These are phyloP conservation scores for Tolypocladium cylindrosporum DNA, from an alignment of 2,329 filamentous ascomycete genomes.

Conservation along the genomic window DNA sequence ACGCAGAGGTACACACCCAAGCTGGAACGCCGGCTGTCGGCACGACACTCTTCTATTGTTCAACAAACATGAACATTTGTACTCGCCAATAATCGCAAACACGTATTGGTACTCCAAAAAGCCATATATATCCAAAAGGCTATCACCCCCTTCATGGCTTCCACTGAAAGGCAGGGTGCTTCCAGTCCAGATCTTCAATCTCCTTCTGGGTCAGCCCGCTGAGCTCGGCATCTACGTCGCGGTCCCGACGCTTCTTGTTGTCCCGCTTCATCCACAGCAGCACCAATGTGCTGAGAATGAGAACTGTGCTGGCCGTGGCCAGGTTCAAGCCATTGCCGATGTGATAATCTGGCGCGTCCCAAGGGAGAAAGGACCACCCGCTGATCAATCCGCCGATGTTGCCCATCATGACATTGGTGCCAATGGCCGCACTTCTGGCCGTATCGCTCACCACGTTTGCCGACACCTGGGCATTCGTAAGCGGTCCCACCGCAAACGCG, in stretches of 20 bases:
- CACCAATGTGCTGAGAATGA: slow-evolving; percentile 38
- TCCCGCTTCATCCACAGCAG: slow-evolving; percentile 52
- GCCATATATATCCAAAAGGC: too few relatives aligned
- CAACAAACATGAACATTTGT: too few relatives aligned
- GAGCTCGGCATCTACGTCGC: slow-evolving; percentile 32
- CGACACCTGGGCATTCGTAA: slow-evolving; percentile 57
- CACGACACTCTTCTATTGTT: too few relatives aligned
- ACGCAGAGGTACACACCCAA: not conserved
- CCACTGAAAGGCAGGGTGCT: slow-evolving; percentile 57
- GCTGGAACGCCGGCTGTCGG: too few relatives aligned
- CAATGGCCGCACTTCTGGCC: slow-evolving; percentile 56
- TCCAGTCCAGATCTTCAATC: slow-evolving; percentile 54
- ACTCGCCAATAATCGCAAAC: not conserved
- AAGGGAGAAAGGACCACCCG: slow-evolving; percentile 55
- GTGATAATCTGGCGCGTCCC: slow-evolving; percentile 54
- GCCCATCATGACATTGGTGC: slow-evolving; percentile 58
- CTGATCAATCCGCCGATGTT: slow-evolving; percentile 61
- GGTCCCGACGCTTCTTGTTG: slow-evolving; percentile 33
- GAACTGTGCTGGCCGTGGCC: slow-evolving; percentile 40
- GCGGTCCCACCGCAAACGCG: slow-evolving; percentile 52
- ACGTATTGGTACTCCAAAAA: not conserved
- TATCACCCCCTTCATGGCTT: slow-evolving; percentile 9
- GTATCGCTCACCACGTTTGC: slow-evolving; percentile 66
- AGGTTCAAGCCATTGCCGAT: slow-evolving; percentile 65
- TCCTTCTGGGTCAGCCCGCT: slow-evolving; percentile 40